Conservation (phyloP, 2,329 filamentous ascomycete genomes). For the Curvularia hawaiiensis region DNA sequence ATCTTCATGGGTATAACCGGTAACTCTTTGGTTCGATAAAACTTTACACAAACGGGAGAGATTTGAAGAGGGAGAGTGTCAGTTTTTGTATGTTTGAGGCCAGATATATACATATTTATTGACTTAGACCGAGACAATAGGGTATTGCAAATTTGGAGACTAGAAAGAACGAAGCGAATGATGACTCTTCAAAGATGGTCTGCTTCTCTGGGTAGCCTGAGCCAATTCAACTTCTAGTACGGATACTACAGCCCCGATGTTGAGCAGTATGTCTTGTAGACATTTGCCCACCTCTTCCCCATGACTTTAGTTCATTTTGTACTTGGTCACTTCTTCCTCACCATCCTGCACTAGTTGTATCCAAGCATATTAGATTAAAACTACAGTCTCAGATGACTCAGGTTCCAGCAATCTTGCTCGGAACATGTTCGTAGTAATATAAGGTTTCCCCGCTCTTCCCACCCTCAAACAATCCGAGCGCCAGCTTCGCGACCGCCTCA, state of each 20-base stretch:
- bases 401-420: conserved; percentile 23
- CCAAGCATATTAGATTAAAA: not conserved
- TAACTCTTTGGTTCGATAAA: too few species aligned
- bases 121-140: too few species aligned
- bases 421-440: conserved; percentile 36
- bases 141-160: too few species aligned
- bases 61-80: too few species aligned
- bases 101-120: too few species aligned
- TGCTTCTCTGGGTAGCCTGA: not conserved
- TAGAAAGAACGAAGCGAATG: too few species aligned
- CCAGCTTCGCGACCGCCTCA: conserved; percentile 30
- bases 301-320: not conserved
- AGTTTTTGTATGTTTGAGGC: too few species aligned
- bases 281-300: not conserved
- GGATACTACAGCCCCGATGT: not conserved
- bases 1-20: too few species aligned
- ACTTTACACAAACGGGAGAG: too few species aligned
- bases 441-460: conserved; percentile 29
- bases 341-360: not conserved
- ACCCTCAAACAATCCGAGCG: conserved; percentile 29
- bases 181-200: too few species aligned
- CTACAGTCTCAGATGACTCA: not conserved
- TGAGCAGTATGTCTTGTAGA: not conserved
- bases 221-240: not conserved
- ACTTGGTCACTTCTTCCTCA: not conserved